Evolutionary conservation across 2,329 filamentous ascomycete species (phyloP).

Genomic region (Canariomyces notabilis): DNA sequence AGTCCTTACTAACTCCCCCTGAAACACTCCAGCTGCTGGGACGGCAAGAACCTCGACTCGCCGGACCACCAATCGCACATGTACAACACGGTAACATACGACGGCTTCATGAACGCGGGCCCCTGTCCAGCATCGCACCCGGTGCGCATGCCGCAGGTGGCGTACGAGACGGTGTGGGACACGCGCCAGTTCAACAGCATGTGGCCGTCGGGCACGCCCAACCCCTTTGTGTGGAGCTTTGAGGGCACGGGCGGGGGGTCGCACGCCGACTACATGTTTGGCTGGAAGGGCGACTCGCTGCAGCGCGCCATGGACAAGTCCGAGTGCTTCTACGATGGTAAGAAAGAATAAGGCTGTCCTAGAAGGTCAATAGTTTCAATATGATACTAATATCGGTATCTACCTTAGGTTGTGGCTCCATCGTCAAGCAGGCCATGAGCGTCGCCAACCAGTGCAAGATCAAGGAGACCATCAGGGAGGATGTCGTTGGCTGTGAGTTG

Average conservation of each 20-base stretch:
- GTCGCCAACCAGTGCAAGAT: neutral
- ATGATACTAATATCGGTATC: too few relatives aligned
- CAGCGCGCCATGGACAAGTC: constrained; percentile 31
- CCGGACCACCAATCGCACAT: constrained; percentile 40
- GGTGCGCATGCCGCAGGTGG: constrained; percentile 33
- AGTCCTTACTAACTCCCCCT: neutral
- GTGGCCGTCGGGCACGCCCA: constrained; percentile 27
- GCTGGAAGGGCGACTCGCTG: constrained; percentile 30
- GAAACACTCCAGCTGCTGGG: constrained; percentile 45
- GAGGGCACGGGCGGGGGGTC: constrained; percentile 20
- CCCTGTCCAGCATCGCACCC: constrained; percentile 30
- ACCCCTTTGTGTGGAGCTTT: constrained; percentile 27
- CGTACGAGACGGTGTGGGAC: constrained; percentile 36
- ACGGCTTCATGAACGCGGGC: constrained; percentile 22
- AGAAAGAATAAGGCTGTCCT: too few relatives aligned
- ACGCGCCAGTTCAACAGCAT: constrained; percentile 27
- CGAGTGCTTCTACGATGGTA: constrained; percentile 30
- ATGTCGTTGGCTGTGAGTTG: neutral
- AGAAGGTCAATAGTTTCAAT: too few relatives aligned
- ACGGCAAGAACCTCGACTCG: constrained; percentile 52
- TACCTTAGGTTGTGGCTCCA: neutral
- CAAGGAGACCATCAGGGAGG: neutral
- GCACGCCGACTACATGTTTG: constrained; percentile 31
- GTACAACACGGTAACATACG: constrained; percentile 25
- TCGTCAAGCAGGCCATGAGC: neutral